Conservation (phyloP, 2,329 filamentous ascomycete species). For the Sarocladium kiliense region DNA sequence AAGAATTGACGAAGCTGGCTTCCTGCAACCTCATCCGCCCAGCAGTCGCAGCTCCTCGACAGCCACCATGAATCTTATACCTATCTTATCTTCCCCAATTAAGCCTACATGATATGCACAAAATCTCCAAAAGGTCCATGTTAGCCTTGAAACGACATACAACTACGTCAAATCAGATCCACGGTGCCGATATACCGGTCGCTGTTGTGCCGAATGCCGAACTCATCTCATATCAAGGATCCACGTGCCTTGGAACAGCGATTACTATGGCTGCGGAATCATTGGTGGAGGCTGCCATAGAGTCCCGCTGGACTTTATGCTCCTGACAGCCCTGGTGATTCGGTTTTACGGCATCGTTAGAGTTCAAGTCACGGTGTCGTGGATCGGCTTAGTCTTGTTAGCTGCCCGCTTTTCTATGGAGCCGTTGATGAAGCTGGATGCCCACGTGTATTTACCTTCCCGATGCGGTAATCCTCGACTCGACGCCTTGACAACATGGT, state of each 20-base stretch:
- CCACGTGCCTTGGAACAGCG: neutral
- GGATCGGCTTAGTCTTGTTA: neutral
- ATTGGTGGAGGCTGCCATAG: neutral
- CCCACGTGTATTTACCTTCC: neutral
- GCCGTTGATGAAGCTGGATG: neutral
- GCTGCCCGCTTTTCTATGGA: neutral
- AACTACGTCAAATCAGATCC: neutral
- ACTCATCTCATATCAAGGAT: neutral
- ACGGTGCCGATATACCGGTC: neutral
- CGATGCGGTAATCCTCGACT: neutral
- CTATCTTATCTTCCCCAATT: neutral
- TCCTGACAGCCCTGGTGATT: neutral
- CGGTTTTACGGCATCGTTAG: too few relatives aligned
- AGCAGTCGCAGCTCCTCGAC: neutral
- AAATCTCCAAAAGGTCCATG: neutral
- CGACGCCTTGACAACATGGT: too few relatives aligned
- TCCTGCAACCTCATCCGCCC: neutral
- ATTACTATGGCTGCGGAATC: neutral
- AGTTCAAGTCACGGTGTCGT: too few relatives aligned
- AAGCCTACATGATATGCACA: neutral
- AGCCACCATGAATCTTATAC: too few relatives aligned
- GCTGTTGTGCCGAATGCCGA: neutral
- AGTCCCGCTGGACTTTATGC: neutral
- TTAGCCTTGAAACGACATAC: neutral
- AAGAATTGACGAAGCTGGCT: neutral